A percentile compares a stretch with the other conserved stretches of the same genome.
These are phyloP conservation scores for Lunularia cruciata DNA, from an alignment of 225 moss, liverwort and hornwort species.

Conservation along the genomic window DNA sequence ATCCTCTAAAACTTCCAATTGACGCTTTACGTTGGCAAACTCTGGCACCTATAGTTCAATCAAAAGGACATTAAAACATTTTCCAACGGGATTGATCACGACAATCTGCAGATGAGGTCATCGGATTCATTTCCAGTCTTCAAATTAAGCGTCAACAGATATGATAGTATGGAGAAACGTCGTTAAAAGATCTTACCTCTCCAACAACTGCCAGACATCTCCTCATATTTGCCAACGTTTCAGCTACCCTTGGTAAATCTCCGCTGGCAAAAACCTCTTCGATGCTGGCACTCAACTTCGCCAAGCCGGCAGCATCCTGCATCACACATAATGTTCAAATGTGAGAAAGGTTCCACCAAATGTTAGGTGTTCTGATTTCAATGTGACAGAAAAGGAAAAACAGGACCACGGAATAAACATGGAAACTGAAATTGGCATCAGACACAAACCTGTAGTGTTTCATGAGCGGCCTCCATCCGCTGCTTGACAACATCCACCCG, in stretches of 20 bases:
- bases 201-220: slow-evolving; percentile 97
- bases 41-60: slow-evolving; percentile 78
- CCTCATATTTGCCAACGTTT: slow-evolving; percentile 97
- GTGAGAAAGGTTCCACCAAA: too few relatives aligned
- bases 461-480: slow-evolving; percentile 98
- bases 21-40: slow-evolving; percentile 97
- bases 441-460: slow-evolving; percentile 74
- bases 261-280: slow-evolving; percentile 98
- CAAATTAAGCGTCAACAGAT: too few relatives aligned
- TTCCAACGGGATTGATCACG: too few relatives aligned
- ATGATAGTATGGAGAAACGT: too few relatives aligned
- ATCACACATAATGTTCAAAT: slow-evolving; percentile 1
- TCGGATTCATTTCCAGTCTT: too few relatives aligned
- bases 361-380: too few relatives aligned
- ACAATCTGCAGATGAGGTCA: too few relatives aligned
- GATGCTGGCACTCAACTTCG: slow-evolving; percentile 95
- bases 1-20: slow-evolving; percentile 95
- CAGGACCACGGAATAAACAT: too few relatives aligned
- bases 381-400: too few relatives aligned
- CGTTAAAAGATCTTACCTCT: slow-evolving; percentile 71
- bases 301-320: slow-evolving; percentile 99
- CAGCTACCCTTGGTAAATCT: slow-evolving; percentile 83
- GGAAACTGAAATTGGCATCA: background rate
- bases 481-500: slow-evolving; percentile 95
- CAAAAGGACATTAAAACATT: too few relatives aligned